Evolutionary conservation across 768 basidiomycete species (phyloP).

Genomic region (Fomitopsis serialis): DNA sequence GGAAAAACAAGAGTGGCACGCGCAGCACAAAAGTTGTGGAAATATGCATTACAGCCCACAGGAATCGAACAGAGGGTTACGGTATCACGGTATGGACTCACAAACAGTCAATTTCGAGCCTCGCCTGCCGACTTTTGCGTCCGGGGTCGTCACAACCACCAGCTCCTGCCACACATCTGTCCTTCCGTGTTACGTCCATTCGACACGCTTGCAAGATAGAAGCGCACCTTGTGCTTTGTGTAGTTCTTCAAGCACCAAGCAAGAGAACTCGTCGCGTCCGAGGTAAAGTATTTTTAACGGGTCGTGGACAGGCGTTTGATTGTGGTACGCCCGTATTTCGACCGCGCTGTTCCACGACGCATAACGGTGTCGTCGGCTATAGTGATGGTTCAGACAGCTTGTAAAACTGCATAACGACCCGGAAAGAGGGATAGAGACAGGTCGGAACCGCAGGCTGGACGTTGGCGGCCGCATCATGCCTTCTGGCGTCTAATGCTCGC

Average conservation of each 20-base stretch:
- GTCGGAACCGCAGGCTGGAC: too few species aligned
- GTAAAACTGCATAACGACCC: too few species aligned
- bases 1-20: background rate
- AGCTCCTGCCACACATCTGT: conserved; percentile 76
- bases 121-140: conserved; percentile 57
- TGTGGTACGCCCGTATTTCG: background rate
- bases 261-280: conserved; percentile 88
- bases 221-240: conserved; percentile 54
- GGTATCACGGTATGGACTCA: conserved; percentile 25
- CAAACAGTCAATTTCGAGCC: conserved; percentile 52
- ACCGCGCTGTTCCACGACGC: too few species aligned
- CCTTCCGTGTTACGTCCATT: background rate
- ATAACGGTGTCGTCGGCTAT: too few species aligned
- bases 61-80: background rate
- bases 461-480: too few species aligned
- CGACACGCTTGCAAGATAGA: background rate
- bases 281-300: conserved; percentile 76
- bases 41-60: background rate
- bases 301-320: background rate
- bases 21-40: background rate
- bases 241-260: conserved; percentile 60
- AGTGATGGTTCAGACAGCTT: too few species aligned
- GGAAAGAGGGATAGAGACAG: too few species aligned
- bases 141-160: conserved; percentile 67
- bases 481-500: too few species aligned